phyloP scores from a whole-genome alignment of 2,329 filamentous ascomycete genomes.

The Sporothrix schenckii region DNA sequence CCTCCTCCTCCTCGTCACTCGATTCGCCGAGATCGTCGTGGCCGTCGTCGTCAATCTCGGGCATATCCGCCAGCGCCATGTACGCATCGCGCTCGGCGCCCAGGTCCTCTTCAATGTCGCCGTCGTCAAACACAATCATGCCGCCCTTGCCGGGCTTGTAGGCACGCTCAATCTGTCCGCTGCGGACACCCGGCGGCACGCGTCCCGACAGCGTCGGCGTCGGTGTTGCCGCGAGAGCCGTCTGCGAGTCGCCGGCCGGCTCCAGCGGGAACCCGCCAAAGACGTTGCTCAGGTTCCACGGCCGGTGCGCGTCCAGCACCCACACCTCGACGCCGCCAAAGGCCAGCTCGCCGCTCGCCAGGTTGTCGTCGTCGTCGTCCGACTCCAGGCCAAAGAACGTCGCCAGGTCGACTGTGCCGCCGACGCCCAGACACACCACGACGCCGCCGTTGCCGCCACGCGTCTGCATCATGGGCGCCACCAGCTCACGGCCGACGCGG shows the following conservation, averaged over 20 bases:
- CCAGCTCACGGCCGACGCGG: conserved; percentile 74
- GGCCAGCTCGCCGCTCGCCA: conserved; percentile 41
- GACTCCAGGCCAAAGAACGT: conserved; percentile 74
- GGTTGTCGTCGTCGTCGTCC: conserved; percentile 56
- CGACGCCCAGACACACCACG: conserved; percentile 89
- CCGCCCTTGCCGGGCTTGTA: conserved; percentile 83
- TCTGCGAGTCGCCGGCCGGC: conserved; percentile 42
- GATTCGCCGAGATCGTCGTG: conserved; percentile 65
- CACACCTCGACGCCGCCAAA: conserved; percentile 91
- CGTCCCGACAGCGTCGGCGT: conserved; percentile 44
- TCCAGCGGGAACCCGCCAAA: conserved; percentile 73
- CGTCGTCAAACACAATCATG: conserved; percentile 93
- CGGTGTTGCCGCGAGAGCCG: conserved; percentile 26
- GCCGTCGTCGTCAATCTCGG: conserved; percentile 75
- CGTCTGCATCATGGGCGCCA: conserved; percentile 82
- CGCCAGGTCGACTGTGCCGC: conserved; percentile 85
- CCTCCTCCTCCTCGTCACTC: conserved; percentile 65
- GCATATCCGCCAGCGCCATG: conserved; percentile 84
- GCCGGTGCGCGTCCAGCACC: conserved; percentile 87
- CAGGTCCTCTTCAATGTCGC: conserved; percentile 87
- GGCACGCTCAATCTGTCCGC: conserved; percentile 69
- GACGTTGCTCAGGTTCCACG: conserved; percentile 93
- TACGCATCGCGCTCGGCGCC: conserved; percentile 77
- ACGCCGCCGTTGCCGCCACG: conserved; percentile 84
- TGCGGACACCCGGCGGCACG: conserved; percentile 67